Base-by-base conservation (phyloP, 768 basidiomycete genomes). In the Multifurca ochricompacta region DNA sequence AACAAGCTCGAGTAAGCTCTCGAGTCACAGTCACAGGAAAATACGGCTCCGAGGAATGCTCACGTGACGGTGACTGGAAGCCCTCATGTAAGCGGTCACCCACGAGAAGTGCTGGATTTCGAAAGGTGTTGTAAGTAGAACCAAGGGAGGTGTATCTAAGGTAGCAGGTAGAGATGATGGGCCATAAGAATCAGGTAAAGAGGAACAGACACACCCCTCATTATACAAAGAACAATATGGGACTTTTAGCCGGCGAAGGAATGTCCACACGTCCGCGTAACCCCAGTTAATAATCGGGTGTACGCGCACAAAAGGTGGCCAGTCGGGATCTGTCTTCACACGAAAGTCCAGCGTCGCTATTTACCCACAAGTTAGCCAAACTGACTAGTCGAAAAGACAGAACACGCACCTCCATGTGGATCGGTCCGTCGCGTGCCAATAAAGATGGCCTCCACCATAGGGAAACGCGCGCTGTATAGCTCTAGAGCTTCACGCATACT, bases 271-370 rank as follows among this genome's bases (percentile, higher is more conserved):
- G 59, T 94, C 82, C 9, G 70, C 66, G 69, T 99, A 99, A 1
- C 82, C 76, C 96, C 96, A 99, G 66, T 97, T 85, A 53, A 99
- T 88, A 63, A 99, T 87, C 0, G 96, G 96, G 65, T 98, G 94
- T 18, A 98, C 80, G 18, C 96, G 82, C 66, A 91, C 85, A 62
- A 92, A 92, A 4, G 66, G 63, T 6, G 96, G 95, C 96, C 96
- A 99, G 51, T 77, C 85, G 0, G 80, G 71, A 68, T 99, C 96
- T 4, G 93, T 96, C 67, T 80, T 85, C 59, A 83, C 85, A 51
- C 79, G 77, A 62, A 82, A 78, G 0, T 80, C 76, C 53, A 96
- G 76, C n/a, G 69, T 79, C 3, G 81, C 91, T 94, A 31, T 28
- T 28, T 21, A 14, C 14, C 21, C 16, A 21, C 37, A 44, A 45